Evolutionary conservation across 1,139 yeast genomes (phyloP).

Genomic region (Sugiyamaella pinicola): DNA sequence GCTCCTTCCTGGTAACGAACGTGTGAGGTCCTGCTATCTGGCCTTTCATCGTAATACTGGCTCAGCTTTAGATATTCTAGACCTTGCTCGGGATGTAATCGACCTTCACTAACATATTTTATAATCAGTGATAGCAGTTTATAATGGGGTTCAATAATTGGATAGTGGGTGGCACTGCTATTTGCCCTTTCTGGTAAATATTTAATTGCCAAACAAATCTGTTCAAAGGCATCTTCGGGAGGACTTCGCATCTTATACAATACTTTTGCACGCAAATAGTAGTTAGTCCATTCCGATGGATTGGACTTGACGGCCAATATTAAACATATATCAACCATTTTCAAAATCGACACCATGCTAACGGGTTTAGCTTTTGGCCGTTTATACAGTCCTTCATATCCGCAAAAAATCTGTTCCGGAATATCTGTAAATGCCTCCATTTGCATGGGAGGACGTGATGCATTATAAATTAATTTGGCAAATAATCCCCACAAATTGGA

Average conservation of each 20-base stretch:
- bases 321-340: slow-evolving; percentile 27
- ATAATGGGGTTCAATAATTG: slow-evolving; percentile 74
- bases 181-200: slow-evolving; percentile 45
- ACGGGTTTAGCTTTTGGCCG: slow-evolving; percentile 18
- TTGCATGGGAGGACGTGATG: slow-evolving; percentile 62
- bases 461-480: slow-evolving; percentile 63
- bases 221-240: slow-evolving; percentile 34
- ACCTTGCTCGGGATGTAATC: slow-evolving; percentile 47
- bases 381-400: slow-evolving; percentile 18
- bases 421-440: slow-evolving; percentile 42
- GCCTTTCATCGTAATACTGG: slow-evolving; percentile 26
- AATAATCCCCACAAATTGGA: slow-evolving; percentile 58
- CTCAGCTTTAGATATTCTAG: slow-evolving; percentile 43
- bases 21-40: slow-evolving; percentile 6
- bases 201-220: slow-evolving; percentile 33
- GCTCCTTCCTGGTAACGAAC: neutral
- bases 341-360: slow-evolving; percentile 21
- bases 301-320: slow-evolving; percentile 40
- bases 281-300: slow-evolving; percentile 62
- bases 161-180: slow-evolving; percentile 44
- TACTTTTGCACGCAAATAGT: slow-evolving; percentile 62
- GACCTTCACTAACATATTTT: slow-evolving; percentile 53
- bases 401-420: slow-evolving; percentile 34
- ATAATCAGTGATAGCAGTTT: slow-evolving; percentile 58
- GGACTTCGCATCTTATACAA: slow-evolving; percentile 49